These are phyloP conservation scores for Wallemia mellicola DNA, from an alignment of 1,284 basidiomycete species.

Conservation along the genomic window DNA sequence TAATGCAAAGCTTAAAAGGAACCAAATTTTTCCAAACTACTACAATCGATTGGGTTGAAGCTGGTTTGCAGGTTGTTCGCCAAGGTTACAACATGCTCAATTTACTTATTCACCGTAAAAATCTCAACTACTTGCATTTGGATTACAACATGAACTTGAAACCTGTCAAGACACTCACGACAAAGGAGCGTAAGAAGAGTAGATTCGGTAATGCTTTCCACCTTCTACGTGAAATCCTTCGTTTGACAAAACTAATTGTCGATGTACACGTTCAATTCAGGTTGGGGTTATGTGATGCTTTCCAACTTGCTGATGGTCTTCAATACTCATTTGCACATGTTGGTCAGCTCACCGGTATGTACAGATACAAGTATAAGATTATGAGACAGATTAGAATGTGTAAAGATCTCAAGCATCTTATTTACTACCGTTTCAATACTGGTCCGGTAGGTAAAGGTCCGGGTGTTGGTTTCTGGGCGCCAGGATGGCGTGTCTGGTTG, in stretches of 20 bases:
- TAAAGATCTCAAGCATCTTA: slow-evolving; percentile 88
- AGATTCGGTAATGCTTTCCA: slow-evolving; percentile 87
- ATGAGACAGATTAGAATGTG: slow-evolving; percentile 99
- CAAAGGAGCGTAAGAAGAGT: slow-evolving; percentile 98
- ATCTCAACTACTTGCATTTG: slow-evolving; percentile 76
- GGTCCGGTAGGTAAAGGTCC: slow-evolving; percentile 98
- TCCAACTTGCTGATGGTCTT: slow-evolving; percentile 92
- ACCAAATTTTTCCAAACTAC: slow-evolving; percentile 99
- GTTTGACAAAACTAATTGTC: slow-evolving; percentile 90
- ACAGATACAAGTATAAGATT: slow-evolving; percentile 88
- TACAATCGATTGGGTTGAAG: slow-evolving; percentile 94
- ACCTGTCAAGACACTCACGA: slow-evolving; percentile 95
- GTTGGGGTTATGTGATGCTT: slow-evolving; percentile 92
- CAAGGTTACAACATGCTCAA: slow-evolving; percentile 99
- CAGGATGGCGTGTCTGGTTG: slow-evolving; percentile 97
- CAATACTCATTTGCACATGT: slow-evolving; percentile 97
- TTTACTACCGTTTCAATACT: slow-evolving; percentile 93
- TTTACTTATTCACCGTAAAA: slow-evolving; percentile 95
- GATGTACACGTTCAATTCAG: slow-evolving; percentile 97
- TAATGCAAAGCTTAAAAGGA: slow-evolving; percentile 81
- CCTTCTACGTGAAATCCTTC: slow-evolving; percentile 83
- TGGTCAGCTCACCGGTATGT: slow-evolving; percentile 95
- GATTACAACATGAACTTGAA: slow-evolving; percentile 91
- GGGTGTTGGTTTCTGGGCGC: slow-evolving; percentile 97
- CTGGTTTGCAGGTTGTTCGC: slow-evolving; percentile 86